Base-by-base conservation (phyloP, 1,284 basidiomycete species). In the Cerrena zonata region DNA sequence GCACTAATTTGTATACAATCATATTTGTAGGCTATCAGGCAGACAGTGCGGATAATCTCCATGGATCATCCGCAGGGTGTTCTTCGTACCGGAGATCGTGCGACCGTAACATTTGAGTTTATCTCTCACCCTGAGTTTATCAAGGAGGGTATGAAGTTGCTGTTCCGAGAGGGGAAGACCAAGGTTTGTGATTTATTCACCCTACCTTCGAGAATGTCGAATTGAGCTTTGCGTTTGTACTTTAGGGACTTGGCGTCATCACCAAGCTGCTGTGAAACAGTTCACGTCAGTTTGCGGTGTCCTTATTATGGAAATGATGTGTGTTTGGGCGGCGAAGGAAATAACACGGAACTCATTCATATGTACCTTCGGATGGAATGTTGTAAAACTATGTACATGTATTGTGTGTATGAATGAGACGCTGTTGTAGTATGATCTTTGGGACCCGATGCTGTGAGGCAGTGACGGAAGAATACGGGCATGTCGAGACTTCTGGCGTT, bases 141-240 rank as follows among this genome's bases (percentile, higher is more conserved):
- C 59, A 94, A 93, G 66, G 85, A 86, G 58, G 94, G 94, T 5
- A 91, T 92, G 82, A 90, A 94, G 66, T 75, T 96, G 25, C 69
- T 96, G 15, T 91, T 95, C 65, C 77, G 94, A 45, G 94, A 96
- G 68, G 93, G 92, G 4, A 92, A 91, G 73, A 94, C 92, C 1
- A 95, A 94, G 76, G 91, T 88, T 48, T 44, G 53, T 39, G 18
- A 21, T 13, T 23, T 22, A 34, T 13, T 13, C 34, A n/a, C n/a
- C 5, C 10, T n/a, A n/a, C n/a, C n/a, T n/a, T n/a, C n/a, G n/a
- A n/a, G n/a, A n/a, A n/a, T n/a, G 2, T 21, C n/a, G 18, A 19
- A 39, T 24, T n/a, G n/a, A 43, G 44, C 19, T 25, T 46, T 13
- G 25, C 11, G 13, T 19, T 26, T 5, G 18, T 23, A 22, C n/a